Percentiles rank a stretch among this genome's conserved stretches.
Conservation (phyloP, 306 rosid species). For the Vicia sativa region DNA sequence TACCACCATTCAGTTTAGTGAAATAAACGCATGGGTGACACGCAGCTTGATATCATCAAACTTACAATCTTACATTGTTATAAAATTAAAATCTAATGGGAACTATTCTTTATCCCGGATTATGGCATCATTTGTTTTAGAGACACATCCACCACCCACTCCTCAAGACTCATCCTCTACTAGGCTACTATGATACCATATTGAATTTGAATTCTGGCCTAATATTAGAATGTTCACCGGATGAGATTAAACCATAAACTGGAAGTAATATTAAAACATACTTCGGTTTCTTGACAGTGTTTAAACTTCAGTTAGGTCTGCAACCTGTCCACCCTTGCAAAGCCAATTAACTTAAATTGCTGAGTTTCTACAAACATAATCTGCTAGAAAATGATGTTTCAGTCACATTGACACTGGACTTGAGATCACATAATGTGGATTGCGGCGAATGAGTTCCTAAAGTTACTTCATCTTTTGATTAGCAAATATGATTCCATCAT, state of each 20-base stretch:
- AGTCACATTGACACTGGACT: neutral
- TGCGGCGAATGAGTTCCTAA: too few relatives aligned
- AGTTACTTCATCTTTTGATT: too few relatives aligned
- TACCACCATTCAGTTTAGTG: conserved; percentile 37
- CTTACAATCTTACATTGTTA: neutral
- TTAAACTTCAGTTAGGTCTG: neutral
- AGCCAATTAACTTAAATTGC: too few relatives aligned
- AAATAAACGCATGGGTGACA: conserved; percentile 26
- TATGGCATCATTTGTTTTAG: neutral
- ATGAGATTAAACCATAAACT: conserved; percentile 6
- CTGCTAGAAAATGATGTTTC: too few relatives aligned
- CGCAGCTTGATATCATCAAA: conserved; percentile 18
- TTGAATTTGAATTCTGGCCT: too few relatives aligned
- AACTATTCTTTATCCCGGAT: neutral
- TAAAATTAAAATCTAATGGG: conserved; percentile 23
- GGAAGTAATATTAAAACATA: neutral
- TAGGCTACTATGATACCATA: too few relatives aligned
- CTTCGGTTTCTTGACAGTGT: conserved; percentile 3
- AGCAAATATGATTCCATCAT: too few relatives aligned
- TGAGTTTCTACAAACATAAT: too few relatives aligned
- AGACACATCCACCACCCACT: too few relatives aligned
- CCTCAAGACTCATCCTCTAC: too few relatives aligned
- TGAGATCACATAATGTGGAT: neutral
- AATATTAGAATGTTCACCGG: conserved; percentile 9
- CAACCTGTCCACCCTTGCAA: too few relatives aligned